Percentiles rank a stretch among this genome's conserved stretches.
Evolutionary conservation across 2,329 filamentous ascomycete species (phyloP).

Genomic region (Fusarium kyushuense): DNA sequence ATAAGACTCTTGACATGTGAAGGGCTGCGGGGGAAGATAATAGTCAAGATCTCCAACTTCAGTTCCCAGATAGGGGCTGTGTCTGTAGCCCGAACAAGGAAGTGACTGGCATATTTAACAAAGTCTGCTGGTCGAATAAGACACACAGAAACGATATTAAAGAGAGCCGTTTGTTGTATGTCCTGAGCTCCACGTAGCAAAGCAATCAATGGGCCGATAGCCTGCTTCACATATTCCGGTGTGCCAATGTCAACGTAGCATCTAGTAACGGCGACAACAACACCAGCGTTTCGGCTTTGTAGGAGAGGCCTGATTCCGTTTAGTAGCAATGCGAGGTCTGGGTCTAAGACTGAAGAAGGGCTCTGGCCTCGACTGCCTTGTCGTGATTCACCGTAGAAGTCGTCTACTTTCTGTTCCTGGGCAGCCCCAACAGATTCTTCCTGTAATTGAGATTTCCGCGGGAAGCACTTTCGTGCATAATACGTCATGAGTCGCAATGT

Average conservation of each 20-base stretch:
- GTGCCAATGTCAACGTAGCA: constrained; percentile 89
- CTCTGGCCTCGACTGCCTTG: constrained; percentile 60
- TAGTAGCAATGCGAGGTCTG: constrained; percentile 85
- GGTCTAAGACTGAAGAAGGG: constrained; percentile 72
- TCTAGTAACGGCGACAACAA: constrained; percentile 87
- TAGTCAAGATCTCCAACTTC: constrained; percentile 89
- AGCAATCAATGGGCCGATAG: constrained; percentile 87
- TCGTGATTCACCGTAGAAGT: constrained; percentile 82
- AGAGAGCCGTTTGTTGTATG: constrained; percentile 88
- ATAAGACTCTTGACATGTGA: constrained; percentile 85
- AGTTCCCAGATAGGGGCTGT: constrained; percentile 85
- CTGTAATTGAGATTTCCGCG: constrained; percentile 71
- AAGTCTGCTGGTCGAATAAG: constrained; percentile 82
- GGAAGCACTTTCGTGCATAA: constrained; percentile 91
- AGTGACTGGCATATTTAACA: constrained; percentile 88
- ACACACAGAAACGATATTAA: constrained; percentile 95
- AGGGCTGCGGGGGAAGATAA: constrained; percentile 88
- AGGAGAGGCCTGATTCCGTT: constrained; percentile 85
- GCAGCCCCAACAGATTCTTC: constrained; percentile 55
- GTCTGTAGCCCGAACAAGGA: constrained; percentile 85
- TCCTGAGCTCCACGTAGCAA: constrained; percentile 87
- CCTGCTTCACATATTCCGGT: constrained; percentile 76
- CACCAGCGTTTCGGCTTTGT: constrained; percentile 91
- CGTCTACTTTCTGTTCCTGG: constrained; percentile 64
- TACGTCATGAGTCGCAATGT: constrained; percentile 83